These are phyloP conservation scores for Cryoendolithus antarcticus DNA, from an alignment of 2,329 filamentous ascomycete genomes.

Conservation along the genomic window DNA sequence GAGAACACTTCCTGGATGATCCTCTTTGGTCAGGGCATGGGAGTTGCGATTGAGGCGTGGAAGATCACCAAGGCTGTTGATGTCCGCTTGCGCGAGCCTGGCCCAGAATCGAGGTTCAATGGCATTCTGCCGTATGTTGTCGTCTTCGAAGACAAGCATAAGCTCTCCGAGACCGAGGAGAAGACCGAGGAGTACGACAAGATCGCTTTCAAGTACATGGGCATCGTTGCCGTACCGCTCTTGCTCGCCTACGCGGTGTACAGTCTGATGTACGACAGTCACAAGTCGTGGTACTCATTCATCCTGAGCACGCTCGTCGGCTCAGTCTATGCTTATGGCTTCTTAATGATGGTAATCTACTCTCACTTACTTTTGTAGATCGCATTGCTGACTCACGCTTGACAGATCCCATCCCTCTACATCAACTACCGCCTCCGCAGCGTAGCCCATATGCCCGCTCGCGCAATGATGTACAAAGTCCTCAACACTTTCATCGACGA, in stretches of 20 bases:
- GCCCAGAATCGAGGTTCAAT: conserved; percentile 51
- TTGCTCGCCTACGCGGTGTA: conserved; percentile 82
- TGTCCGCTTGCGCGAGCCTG: conserved; percentile 61
- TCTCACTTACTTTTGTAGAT: too few species aligned
- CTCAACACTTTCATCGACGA: conserved; percentile 99
- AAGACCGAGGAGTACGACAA: conserved; percentile 98
- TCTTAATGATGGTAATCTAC: conserved; percentile 74
- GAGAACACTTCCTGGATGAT: conserved; percentile 99
- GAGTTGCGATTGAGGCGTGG: conserved; percentile 70
- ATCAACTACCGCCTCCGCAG: conserved; percentile 94
- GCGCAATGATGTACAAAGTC: conserved; percentile 97
- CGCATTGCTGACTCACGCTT: not conserved
- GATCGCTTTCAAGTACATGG: conserved; percentile 96
- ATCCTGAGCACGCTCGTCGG: conserved; percentile 90
- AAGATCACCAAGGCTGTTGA: conserved; percentile 95
- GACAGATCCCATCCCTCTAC: conserved; percentile 65
- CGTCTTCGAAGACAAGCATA: conserved; percentile 90
- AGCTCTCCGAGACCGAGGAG: conserved; percentile 85
- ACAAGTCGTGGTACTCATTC: conserved; percentile 90
- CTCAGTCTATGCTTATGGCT: conserved; percentile 93
- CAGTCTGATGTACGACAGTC: conserved; percentile 80
- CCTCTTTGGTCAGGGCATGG: conserved; percentile 78
- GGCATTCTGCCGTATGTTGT: conserved; percentile 54
- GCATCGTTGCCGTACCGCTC: conserved; percentile 75
- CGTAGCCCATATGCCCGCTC: conserved; percentile 91